Percentiles rank a stretch among this genome's conserved stretches.
Evolutionary conservation across 2,329 filamentous ascomycete species (phyloP).

Genomic region (Xylaria sp.): DNA sequence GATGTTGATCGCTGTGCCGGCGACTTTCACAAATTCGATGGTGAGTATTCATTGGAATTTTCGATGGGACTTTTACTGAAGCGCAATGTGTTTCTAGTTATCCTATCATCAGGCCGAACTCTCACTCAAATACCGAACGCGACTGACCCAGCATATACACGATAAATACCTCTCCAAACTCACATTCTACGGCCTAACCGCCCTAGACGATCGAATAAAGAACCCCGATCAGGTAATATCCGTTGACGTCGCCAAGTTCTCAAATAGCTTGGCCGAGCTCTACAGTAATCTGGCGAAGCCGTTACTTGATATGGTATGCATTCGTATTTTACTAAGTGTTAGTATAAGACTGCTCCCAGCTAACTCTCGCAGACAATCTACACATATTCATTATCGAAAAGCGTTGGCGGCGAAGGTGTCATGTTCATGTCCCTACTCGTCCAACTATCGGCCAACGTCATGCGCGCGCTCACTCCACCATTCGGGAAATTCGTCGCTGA

Average conservation of each 20-base stretch:
- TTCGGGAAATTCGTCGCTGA: conserved; percentile 98
- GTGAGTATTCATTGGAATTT: conserved; percentile 43
- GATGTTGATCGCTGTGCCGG: conserved; percentile 95
- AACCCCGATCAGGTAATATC: conserved; percentile 97
- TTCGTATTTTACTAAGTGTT: background rate
- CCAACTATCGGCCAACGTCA: conserved; percentile 84
- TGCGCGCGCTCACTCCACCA: conserved; percentile 90
- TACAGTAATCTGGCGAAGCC: conserved; percentile 97
- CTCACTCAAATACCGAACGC: conserved; percentile 84
- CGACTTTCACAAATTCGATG: conserved; percentile 99
- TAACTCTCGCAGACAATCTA: conserved; percentile 64
- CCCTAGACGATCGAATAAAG: conserved; percentile 94
- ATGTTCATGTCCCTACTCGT: conserved; percentile 94
- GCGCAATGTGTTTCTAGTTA: conserved; percentile 48
- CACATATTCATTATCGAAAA: conserved; percentile 87
- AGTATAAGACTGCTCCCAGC: conserved; percentile 7
- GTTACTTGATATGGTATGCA: conserved; percentile 79
- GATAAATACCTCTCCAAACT: conserved; percentile 94
- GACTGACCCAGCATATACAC: conserved; percentile 91
- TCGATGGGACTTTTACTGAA: background rate
- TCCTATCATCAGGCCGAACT: conserved; percentile 96
- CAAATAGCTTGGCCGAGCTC: conserved; percentile 86
- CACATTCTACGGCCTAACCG: conserved; percentile 95
- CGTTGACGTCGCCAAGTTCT: conserved; percentile 93
- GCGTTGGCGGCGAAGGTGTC: conserved; percentile 91